Conservation (phyloP, 2,329 filamentous ascomycete genomes). For the Alternaria panax region DNA sequence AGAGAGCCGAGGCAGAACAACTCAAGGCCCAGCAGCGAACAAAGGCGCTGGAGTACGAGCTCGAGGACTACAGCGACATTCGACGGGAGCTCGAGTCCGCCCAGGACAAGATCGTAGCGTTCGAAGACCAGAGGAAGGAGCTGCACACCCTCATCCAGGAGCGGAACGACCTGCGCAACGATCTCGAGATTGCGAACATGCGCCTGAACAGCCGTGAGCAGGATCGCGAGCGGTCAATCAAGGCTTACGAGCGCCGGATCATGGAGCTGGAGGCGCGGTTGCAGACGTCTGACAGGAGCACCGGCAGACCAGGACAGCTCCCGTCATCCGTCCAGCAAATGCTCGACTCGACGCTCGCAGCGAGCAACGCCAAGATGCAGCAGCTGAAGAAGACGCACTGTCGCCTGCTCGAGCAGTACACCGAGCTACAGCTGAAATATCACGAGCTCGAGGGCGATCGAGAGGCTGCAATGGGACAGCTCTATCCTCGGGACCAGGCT, state of each 20-base stretch:
- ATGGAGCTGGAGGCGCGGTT: conserved; percentile 53
- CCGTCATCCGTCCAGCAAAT: conserved; percentile 54
- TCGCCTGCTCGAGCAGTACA: conserved; percentile 59
- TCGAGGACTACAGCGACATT: conserved; percentile 63
- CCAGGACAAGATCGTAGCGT: conserved; percentile 43
- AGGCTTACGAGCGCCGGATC: conserved; percentile 58
- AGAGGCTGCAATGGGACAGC: conserved; percentile 36
- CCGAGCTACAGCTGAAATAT: conserved; percentile 58
- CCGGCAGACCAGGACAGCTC: conserved; percentile 43
- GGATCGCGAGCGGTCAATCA: conserved; percentile 58
- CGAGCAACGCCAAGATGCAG: conserved; percentile 56
- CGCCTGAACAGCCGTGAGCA: conserved; percentile 62
- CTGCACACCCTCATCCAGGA: conserved; percentile 65
- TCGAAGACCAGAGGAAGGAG: conserved; percentile 43
- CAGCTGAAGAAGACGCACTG: conserved; percentile 62
- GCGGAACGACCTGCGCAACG: conserved; percentile 65
- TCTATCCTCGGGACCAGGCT: conserved; percentile 28
- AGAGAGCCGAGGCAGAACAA: conserved; percentile 73
- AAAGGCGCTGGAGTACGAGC: conserved; percentile 65
- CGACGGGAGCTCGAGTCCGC: conserved; percentile 42
- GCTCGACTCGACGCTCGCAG: conserved; percentile 58
- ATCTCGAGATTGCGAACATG: conserved; percentile 66
- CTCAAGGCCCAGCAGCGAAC: conserved; percentile 61
- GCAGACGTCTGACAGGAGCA: conserved; percentile 34
- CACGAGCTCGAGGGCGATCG: conserved; percentile 51